Conservation (phyloP, 176 grass and related monocot species). For the Hsuehochloa calcarea region DNA sequence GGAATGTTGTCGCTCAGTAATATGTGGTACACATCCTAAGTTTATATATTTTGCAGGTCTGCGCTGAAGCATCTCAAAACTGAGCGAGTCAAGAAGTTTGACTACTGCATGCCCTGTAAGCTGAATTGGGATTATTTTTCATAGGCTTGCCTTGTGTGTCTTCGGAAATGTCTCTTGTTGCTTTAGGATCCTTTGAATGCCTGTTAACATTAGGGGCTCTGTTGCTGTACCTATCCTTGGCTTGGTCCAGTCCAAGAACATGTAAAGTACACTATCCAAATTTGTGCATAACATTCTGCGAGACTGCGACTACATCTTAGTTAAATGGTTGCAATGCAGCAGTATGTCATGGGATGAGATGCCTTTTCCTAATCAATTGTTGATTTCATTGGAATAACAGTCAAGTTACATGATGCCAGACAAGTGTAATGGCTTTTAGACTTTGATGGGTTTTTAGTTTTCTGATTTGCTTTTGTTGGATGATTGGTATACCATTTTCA, state of each 20-base stretch:
- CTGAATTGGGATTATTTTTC: conserved; percentile 25
- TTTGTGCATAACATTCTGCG: conserved; percentile 4
- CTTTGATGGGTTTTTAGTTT: not conserved
- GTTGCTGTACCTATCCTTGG: conserved; percentile 30
- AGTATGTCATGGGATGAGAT: not conserved
- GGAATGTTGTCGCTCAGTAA: not conserved
- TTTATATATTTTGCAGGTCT: conserved; percentile 56
- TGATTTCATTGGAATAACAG: not conserved
- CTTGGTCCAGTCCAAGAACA: conserved; percentile 15
- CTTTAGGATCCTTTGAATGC: conserved; percentile 5
- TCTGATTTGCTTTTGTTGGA: conserved; percentile 3
- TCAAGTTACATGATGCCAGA: not conserved
- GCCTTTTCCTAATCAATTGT: not conserved
- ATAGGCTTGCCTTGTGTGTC: not conserved
- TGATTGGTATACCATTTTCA: not conserved
- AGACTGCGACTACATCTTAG: not conserved
- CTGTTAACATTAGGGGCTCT: not conserved
- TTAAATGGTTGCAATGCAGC: conserved; percentile 21
- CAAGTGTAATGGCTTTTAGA: not conserved
- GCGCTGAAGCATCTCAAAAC: conserved; percentile 76
- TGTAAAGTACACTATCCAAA: conserved; percentile 18
- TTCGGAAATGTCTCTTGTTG: conserved; percentile 16
- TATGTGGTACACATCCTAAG: not conserved
- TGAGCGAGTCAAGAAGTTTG: conserved; percentile 77
- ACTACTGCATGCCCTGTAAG: conserved; percentile 98